Percentiles rank a stretch among this genome's conserved stretches.
Evolutionary conservation across 176 grass and related monocot genomes (phyloP).

Genomic region (Phragmites australis): DNA sequence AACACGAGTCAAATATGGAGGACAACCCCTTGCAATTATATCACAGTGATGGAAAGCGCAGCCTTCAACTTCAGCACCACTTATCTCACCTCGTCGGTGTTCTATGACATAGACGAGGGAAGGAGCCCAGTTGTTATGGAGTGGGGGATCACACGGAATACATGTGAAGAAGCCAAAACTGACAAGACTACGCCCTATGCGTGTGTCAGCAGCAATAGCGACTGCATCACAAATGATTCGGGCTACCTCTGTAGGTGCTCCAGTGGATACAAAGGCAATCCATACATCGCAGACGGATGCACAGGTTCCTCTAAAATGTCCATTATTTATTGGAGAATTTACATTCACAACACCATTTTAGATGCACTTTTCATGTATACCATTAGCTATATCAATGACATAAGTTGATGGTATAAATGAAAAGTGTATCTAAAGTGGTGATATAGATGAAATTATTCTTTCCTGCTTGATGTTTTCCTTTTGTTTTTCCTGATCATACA

Average conservation of each 20-base stretch:
- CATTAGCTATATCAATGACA: too few relatives aligned
- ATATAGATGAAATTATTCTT: too few relatives aligned
- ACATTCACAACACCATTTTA: too few relatives aligned
- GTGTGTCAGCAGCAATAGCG: not conserved
- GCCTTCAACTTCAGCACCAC: not conserved
- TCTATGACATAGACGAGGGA: not conserved
- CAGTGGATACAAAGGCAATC: too few relatives aligned
- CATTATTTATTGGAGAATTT: too few relatives aligned
- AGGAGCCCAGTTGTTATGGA: slow-evolving; percentile 10
- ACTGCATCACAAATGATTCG: not conserved
- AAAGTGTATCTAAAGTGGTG: too few relatives aligned
- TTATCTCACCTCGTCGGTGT: slow-evolving; percentile 10
- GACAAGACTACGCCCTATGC: not conserved
- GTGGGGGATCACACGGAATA: slow-evolving; percentile 3
- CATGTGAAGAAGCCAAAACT: not conserved
- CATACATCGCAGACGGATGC: too few relatives aligned
- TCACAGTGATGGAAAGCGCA: not conserved
- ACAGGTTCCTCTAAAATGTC: too few relatives aligned
- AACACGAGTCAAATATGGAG: not conserved
- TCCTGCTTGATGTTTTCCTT: too few relatives aligned
- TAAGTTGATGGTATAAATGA: too few relatives aligned
- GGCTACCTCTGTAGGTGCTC: slow-evolving; percentile 28
- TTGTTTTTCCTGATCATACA: too few relatives aligned
- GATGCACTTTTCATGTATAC: too few relatives aligned
- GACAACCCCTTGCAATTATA: not conserved